Evolutionary conservation across 2,329 filamentous ascomycete genomes (phyloP), one percentile per base, ranked within the genome.

Genomic region (Hymenoscyphus repandus): DNA sequence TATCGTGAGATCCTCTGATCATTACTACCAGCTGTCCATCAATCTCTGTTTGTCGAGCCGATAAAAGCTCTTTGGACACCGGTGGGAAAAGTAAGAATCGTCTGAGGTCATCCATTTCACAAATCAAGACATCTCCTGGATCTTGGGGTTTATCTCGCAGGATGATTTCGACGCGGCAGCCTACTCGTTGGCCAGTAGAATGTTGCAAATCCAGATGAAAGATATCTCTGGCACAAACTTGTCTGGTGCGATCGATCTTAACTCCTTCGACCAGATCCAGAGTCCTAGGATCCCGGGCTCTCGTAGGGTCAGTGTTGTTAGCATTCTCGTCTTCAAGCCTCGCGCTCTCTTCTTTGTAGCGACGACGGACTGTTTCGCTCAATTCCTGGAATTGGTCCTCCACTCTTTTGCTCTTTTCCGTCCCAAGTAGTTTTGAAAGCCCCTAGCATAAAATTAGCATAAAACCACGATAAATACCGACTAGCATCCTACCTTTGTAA

Each of bases 51-150:
- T 77, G 82, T 36, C 92, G 83, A 45, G 90, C 89, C 11, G 93
- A 97, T 17, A 95, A 78, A 53, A 81, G 78, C 33, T 77, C 75
- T 56, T 82, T 76, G 15, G 84, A 76, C n/a, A 96, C 76, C 1
- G 93, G 92, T n/a, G 91, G 87, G 63, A 99, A 96, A 0, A 99
- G 77, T 4, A 99, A 78, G 83, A 90, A 97, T 27, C 75, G 73
- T 12, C 86, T 83, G 5, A 79, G 77, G 47, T 81, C 79, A 40
- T 90, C 90, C n/a, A 90, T 82, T 68, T 97, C 91, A 58, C 92
- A 91, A 50, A 99, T 86, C 18, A 99, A 78, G n/a, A 99, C 67
- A 67, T 99, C 93, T 6, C 92, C 90, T 44, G 79, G 74, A 55
- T 85, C 80, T 44, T 80, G 79, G 20, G 82, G 75, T 60, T 89